Base-by-base conservation (phyloP, 768 basidiomycete species). In the Serendipita vermifera region DNA sequence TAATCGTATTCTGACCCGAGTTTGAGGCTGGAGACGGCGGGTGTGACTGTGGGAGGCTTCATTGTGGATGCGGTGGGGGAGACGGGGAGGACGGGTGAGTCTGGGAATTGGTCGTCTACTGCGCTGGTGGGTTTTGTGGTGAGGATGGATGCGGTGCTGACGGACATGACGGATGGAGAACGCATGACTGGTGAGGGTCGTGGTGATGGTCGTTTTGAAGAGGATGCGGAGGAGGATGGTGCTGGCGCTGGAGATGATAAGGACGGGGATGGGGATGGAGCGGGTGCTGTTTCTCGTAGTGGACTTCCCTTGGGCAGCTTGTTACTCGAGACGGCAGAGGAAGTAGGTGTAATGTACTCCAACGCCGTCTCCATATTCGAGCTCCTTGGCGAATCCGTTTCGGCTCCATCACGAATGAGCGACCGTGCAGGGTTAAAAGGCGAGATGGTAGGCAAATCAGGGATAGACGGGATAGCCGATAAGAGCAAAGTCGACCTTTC, bases 291-390 rank as follows among this genome's bases (percentile, higher is more conserved):
- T n/a, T n/a, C n/a, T n/a, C n/a, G n/a, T n/a, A n/a, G n/a, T n/a
- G n/a, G n/a, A n/a, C n/a, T n/a, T n/a, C n/a, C n/a, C n/a, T n/a
- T n/a, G 9, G 35, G 35, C 35, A 36, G 35, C 9, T n/a, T 51
- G 27, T n/a, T 27, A 31, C 15, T 51, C 29, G 46, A 51, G 9
- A 51, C 20, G 20, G 22, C 27, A 4, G 46, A 51, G 24, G 24
- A n/a, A 7, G 46, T 22, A 5, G 46, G 46, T 51, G 46, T 27
- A 7, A 51, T 15, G 5, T 22, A 27, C 3, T 51, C 46, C 5
- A 51, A 31, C 17, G 46, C 46, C 26, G 46, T 51, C 20, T 22
- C 46, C 46, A 51, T 51, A 26, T 51, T 31, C 11, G 46, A 51
- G 22, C 24, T 27, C 9, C 27, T 20, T 7, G 27, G 27, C 9